phyloP scores from a whole-genome alignment of 2,329 filamentous ascomycete genomes.

The Paracoccidioides lutzii region DNA sequence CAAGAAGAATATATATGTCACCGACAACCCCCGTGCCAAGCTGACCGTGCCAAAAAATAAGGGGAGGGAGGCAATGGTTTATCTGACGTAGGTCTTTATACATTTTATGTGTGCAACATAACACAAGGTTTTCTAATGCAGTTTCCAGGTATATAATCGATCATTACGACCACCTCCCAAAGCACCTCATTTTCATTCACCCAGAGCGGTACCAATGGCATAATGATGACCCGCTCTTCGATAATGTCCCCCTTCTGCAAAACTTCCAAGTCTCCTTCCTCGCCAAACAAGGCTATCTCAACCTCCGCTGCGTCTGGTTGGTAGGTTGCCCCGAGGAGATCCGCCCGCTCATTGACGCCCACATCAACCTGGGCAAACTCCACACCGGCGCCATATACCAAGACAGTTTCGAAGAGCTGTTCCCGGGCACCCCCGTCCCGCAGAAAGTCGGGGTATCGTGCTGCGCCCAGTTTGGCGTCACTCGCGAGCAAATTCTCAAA shows the following conservation, averaged over 20 bases:
- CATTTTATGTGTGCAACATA: background rate
- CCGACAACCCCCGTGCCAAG: conserved; percentile 36
- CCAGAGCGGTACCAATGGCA: conserved; percentile 33
- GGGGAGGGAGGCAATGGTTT: conserved; percentile 33
- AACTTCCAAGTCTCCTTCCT: conserved; percentile 39
- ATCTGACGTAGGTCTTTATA: conserved; percentile 26
- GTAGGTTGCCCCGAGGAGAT: conserved; percentile 42
- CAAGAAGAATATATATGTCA: conserved; percentile 44
- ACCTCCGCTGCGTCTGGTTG: conserved; percentile 41
- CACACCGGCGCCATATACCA: conserved; percentile 39
- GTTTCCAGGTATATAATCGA: conserved; percentile 29
- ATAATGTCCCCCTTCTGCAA: conserved; percentile 37
- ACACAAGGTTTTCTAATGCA: background rate
- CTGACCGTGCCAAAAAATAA: conserved; percentile 38
- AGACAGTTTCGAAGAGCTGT: conserved; percentile 38
- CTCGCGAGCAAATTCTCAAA: conserved; percentile 33
- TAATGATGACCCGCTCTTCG: conserved; percentile 41
- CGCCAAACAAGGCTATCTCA: conserved; percentile 39
- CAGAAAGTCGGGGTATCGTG: conserved; percentile 38
- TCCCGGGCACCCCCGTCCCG: conserved; percentile 29
- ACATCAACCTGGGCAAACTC: conserved; percentile 25
- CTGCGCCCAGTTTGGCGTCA: conserved; percentile 44
- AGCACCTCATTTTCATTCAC: conserved; percentile 31
- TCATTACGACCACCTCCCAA: conserved; percentile 29
- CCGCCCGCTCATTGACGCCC: conserved; percentile 31